Evolutionary conservation across 176 grass and related monocot species (phyloP), one percentile per base, ranked within the genome.

Genomic region (Triticum monococcum): DNA sequence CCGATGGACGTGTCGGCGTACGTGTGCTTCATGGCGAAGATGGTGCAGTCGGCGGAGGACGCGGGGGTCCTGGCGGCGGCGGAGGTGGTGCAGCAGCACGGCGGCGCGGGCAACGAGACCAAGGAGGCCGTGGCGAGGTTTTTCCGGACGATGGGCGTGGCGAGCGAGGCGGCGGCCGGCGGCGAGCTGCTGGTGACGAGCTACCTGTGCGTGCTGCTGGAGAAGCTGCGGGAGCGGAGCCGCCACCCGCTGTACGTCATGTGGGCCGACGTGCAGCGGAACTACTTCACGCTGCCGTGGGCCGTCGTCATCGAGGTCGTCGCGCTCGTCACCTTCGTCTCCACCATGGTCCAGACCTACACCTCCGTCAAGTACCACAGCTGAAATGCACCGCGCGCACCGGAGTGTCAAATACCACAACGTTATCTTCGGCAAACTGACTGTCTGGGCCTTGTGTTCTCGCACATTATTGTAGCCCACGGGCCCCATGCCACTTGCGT

Each of bases 261-360:
- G 89, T 91, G 89, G 89, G 89, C 86, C 0, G 89, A 91, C 82
- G 89, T 91, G 86, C 81, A 88, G 81, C 77, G 89, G 0, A 91
- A 91, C 77, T 91, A 91, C 81, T 91, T 91, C 86, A 88, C 86
- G 23, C 77, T 85, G 89, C 89, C 89, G 2, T 91, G 89, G 89
- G 86, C 89, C n/a, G 77, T 91, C 70, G 86, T 91, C 52, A 78
- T 83, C 37, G 89, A 88, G 77, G 81, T 88, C 82, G 82, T 91
- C 12, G 17, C 89, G 0, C 73, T 91, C 52, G 4, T 91, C 89
- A 81, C 75, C 1, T 91, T 91, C 63, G 35, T 91, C 62, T 88
- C 86, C 7, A 85, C 68, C 86, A 81, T 91, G 26, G 77, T 91
- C 10, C 89, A 91, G 67, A 70, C 56, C 12, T 85, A 91, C 69